phyloP scores from a whole-genome alignment of 2,329 filamentous ascomycete species.

The Pseudocercospora eumusae region DNA sequence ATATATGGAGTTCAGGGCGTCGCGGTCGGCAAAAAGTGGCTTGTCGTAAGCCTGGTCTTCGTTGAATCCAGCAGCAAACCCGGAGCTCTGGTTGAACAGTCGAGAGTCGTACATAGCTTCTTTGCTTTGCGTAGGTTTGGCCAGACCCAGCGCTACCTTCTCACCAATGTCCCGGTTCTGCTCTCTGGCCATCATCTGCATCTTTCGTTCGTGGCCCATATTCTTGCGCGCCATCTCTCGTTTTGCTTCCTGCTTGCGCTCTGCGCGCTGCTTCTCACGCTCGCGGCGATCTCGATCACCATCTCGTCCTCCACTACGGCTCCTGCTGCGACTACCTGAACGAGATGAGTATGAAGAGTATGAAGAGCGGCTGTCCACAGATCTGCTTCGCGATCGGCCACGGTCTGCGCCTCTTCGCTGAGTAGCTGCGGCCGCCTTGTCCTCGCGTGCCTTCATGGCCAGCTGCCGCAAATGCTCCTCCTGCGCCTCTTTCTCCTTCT shows the following conservation, averaged over 20 bases:
- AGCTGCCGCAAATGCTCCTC: slow-evolving; percentile 86
- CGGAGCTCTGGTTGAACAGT: slow-evolving; percentile 89
- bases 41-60: slow-evolving; percentile 98
- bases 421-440: slow-evolving; percentile 52
- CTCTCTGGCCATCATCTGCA: slow-evolving; percentile 91
- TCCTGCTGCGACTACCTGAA: slow-evolving; percentile 27
- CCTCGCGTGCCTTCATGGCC: slow-evolving; percentile 88
- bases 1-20: slow-evolving; percentile 93
- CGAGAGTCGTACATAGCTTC: slow-evolving; percentile 98
- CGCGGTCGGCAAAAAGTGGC: slow-evolving; percentile 91
- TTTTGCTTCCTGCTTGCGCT: slow-evolving; percentile 79
- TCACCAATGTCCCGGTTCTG: slow-evolving; percentile 97
- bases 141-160: slow-evolving; percentile 90
- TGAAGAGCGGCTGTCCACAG: slow-evolving; percentile 36
- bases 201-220: slow-evolving; percentile 89
- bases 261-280: slow-evolving; percentile 73
- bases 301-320: slow-evolving; percentile 54
- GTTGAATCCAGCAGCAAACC: slow-evolving; percentile 86
- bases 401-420: slow-evolving; percentile 44
- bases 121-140: slow-evolving; percentile 87
- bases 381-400: slow-evolving; percentile 37
- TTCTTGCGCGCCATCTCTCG: slow-evolving; percentile 87
- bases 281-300: slow-evolving; percentile 58
- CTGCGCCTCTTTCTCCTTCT: slow-evolving; percentile 94
- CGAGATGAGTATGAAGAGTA: slow-evolving; percentile 46